Evolutionary conservation across 176 grass and related monocot genomes (phyloP).

Genomic region (Oryza glumipatula): DNA sequence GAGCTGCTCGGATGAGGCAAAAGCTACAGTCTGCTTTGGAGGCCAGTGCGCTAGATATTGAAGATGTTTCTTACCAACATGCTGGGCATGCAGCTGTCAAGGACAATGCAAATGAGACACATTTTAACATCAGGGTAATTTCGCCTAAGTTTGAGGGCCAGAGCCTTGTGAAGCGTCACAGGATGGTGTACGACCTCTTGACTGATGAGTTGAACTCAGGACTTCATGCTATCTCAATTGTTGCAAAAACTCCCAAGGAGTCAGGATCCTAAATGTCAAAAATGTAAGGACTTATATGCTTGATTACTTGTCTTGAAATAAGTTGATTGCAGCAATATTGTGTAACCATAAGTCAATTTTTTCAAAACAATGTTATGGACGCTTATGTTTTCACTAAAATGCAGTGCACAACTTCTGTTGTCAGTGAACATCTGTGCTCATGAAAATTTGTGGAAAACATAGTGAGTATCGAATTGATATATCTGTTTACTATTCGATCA

Average conservation of each 20-base stretch:
- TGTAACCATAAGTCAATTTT: conserved; percentile 14
- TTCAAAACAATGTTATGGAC: conserved; percentile 11
- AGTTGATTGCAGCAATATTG: conserved; percentile 26
- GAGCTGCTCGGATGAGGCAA: conserved; percentile 90
- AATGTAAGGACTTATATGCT: background rate
- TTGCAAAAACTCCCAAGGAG: conserved; percentile 86
- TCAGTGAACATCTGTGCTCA: background rate
- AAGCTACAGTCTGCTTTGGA: conserved; percentile 84
- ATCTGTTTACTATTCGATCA: background rate
- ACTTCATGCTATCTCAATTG: conserved; percentile 96
- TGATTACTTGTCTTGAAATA: conserved; percentile 39
- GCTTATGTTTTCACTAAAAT: conserved; percentile 13
- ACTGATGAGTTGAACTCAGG: conserved; percentile 86
- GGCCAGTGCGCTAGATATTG: conserved; percentile 80
- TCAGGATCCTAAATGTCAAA: conserved; percentile 41
- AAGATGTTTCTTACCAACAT: conserved; percentile 96
- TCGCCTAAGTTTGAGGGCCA: conserved; percentile 76
- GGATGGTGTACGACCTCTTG: conserved; percentile 91
- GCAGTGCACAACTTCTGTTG: background rate
- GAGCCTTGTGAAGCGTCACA: conserved; percentile 86
- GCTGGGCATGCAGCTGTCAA: conserved; percentile 85
- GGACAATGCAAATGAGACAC: conserved; percentile 76
- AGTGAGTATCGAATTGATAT: background rate
- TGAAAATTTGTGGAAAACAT: conserved; percentile 8
- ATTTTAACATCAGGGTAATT: conserved; percentile 58